Evolutionary conservation across 768 basidiomycete species (phyloP).

Genomic region (Tulasnella sp.): DNA sequence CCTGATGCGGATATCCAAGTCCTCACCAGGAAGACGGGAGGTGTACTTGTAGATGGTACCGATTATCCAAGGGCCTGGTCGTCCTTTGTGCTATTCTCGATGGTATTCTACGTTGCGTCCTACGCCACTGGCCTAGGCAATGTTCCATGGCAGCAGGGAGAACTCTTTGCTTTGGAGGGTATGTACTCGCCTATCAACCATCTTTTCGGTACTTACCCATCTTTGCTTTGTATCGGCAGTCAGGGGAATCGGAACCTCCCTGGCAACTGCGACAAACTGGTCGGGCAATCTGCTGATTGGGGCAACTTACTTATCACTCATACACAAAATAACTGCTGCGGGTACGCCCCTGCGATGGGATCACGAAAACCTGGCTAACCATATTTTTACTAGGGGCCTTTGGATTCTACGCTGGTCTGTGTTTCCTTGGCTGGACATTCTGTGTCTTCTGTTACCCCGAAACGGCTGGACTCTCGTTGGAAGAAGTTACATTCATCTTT

Average conservation of each 20-base stretch:
- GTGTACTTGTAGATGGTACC: constrained; percentile 45
- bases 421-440: constrained; percentile 50
- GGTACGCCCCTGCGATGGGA: constrained; percentile 21
- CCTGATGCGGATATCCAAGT: constrained; percentile 29
- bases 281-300: constrained; percentile 61
- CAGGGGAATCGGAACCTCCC: constrained; percentile 63
- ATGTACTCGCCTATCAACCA: constrained; percentile 13
- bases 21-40: constrained; percentile 49
- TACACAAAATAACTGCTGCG: constrained; percentile 57
- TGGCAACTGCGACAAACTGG: constrained; percentile 71
- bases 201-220: neutral
- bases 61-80: constrained; percentile 52
- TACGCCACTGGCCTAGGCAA: constrained; percentile 72
- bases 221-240: constrained; percentile 29
- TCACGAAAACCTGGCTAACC: neutral
- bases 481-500: constrained; percentile 37
- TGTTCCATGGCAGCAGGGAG: constrained; percentile 80
- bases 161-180: constrained; percentile 69
- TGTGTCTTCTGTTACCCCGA: constrained; percentile 64
- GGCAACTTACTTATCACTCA: constrained; percentile 68
- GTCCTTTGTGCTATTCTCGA: constrained; percentile 56
- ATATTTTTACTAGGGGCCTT: constrained; percentile 37
- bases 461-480: constrained; percentile 59
- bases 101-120: constrained; percentile 72
- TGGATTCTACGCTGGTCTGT: constrained; percentile 63